Conservation (phyloP, 2,329 filamentous ascomycete genomes). For the Knufia fluminis region DNA sequence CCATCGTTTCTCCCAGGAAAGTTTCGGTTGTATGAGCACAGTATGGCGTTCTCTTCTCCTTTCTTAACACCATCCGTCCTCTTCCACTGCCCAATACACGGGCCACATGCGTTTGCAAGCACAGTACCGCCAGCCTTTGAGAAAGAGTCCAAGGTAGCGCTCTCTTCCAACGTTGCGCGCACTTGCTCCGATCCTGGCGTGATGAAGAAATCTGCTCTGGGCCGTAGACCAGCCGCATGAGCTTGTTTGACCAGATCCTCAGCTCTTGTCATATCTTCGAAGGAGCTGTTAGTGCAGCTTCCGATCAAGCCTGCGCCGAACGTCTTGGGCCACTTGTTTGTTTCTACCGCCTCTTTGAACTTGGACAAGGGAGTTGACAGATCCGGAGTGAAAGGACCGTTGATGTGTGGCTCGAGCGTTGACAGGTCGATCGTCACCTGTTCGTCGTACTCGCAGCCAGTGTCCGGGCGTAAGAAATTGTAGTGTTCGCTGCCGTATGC, state of each 20-base stretch:
- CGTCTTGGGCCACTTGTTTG: conserved; percentile 81
- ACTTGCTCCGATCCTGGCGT: conserved; percentile 97
- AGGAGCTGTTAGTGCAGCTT: conserved; percentile 97
- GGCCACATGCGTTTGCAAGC: conserved; percentile 88
- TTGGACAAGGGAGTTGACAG: conserved; percentile 83
- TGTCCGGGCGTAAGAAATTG: conserved; percentile 66
- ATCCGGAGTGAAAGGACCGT: conserved; percentile 93
- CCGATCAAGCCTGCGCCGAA: conserved; percentile 92
- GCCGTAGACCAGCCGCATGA: conserved; percentile 76
- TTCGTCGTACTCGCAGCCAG: conserved; percentile 78
- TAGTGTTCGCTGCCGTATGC: conserved; percentile 48
- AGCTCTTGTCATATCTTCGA: conserved; percentile 95
- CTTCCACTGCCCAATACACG: conserved; percentile 82
- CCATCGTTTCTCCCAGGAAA: conserved; percentile 96
- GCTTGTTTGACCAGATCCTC: conserved; percentile 91
- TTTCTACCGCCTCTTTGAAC: conserved; percentile 75
- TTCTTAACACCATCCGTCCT: conserved; percentile 77
- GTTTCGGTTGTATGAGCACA: conserved; percentile 97
- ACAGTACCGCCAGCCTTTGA: conserved; percentile 77
- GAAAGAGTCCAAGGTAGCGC: conserved; percentile 78
- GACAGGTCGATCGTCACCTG: conserved; percentile 85
- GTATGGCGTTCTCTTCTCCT: conserved; percentile 83
- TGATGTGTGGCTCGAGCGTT: conserved; percentile 86
- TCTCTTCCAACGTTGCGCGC: conserved; percentile 81
- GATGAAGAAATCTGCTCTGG: conserved; percentile 86